phyloP scores from a whole-genome alignment of 371 early-diverging fungal species.

The Dichotomocladium elegans region DNA sequence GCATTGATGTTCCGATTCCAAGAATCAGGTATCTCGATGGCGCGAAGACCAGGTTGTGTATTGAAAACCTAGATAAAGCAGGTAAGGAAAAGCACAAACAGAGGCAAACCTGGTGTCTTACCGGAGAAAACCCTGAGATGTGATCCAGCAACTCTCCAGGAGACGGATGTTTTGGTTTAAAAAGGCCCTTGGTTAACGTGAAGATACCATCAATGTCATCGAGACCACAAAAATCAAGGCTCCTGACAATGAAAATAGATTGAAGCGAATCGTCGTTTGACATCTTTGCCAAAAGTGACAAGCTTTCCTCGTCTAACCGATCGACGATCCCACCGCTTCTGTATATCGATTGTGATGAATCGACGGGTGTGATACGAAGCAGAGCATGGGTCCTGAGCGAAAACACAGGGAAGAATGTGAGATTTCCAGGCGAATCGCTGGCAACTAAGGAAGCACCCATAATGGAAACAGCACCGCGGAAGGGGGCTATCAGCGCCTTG shows the following conservation, averaged over 20 bases:
- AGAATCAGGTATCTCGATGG: background rate
- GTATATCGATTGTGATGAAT: background rate
- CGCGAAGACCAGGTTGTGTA: background rate
- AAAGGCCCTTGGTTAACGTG: conserved; percentile 40
- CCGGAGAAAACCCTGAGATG: conserved; percentile 24
- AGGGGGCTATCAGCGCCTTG: conserved; percentile 38
- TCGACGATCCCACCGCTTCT: background rate
- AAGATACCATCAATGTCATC: conserved; percentile 36
- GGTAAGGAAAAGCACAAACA: too few relatives aligned
- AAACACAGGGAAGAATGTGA: conserved; percentile 46
- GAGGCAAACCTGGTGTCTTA: too few relatives aligned
- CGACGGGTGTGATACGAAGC: conserved; percentile 38
- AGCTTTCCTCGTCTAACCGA: background rate
- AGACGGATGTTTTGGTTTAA: too few relatives aligned
- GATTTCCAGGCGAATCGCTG: conserved; percentile 7
- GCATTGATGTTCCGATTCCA: background rate
- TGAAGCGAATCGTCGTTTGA: too few relatives aligned
- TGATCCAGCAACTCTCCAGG: background rate
- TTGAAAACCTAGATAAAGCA: background rate
- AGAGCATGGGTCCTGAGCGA: conserved; percentile 62
- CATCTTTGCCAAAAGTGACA: conserved; percentile 16
- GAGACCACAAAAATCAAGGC: conserved; percentile 36
- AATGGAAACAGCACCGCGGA: conserved; percentile 38
- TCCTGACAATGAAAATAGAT: conserved; percentile 36
- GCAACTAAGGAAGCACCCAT: conserved; percentile 32